Conservation (phyloP, 768 basidiomycete genomes). For the Suillus occidentalis region DNA sequence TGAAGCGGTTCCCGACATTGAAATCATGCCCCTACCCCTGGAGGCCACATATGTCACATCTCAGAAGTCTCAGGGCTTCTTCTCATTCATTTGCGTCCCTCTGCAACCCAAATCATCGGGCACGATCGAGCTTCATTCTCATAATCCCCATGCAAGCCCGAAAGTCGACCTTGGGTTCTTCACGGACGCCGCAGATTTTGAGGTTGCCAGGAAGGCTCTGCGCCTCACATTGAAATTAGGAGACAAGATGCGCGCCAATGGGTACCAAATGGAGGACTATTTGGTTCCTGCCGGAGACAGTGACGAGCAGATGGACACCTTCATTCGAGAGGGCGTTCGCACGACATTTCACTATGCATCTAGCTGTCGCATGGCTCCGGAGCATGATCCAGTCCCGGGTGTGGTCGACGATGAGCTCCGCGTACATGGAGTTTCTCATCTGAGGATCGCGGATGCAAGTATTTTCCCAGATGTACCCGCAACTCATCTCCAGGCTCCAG, state of each 20-base stretch:
- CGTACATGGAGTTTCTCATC: conserved; percentile 45
- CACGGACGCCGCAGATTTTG: neutral
- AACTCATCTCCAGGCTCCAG: conserved; percentile 35
- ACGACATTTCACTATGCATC: conserved; percentile 38
- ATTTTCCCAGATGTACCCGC: conserved; percentile 32
- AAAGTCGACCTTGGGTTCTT: conserved; percentile 16
- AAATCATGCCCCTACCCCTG: conserved; percentile 34
- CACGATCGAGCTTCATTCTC: conserved; percentile 19
- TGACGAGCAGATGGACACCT: conserved; percentile 4
- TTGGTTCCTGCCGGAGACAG: neutral
- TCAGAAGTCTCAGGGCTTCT: conserved; percentile 21
- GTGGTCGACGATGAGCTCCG: conserved; percentile 46
- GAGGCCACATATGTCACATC: conserved; percentile 10
- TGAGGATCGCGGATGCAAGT: conserved; percentile 41
- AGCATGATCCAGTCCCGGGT: conserved; percentile 28
- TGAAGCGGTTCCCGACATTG: conserved; percentile 38
- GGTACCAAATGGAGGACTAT: conserved; percentile 18
- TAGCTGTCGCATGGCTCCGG: conserved; percentile 38
- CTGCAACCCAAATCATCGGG: conserved; percentile 23
- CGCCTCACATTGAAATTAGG: conserved; percentile 16
- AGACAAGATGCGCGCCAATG: conserved; percentile 20
- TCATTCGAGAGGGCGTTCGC: conserved; percentile 10
- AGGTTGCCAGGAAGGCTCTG: conserved; percentile 24
- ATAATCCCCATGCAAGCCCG: conserved; percentile 18
- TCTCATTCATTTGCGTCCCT: conserved; percentile 26